phyloP scores from a whole-genome alignment of 1,139 yeast genomes.

The Sugiyamaella grinbergsii region DNA sequence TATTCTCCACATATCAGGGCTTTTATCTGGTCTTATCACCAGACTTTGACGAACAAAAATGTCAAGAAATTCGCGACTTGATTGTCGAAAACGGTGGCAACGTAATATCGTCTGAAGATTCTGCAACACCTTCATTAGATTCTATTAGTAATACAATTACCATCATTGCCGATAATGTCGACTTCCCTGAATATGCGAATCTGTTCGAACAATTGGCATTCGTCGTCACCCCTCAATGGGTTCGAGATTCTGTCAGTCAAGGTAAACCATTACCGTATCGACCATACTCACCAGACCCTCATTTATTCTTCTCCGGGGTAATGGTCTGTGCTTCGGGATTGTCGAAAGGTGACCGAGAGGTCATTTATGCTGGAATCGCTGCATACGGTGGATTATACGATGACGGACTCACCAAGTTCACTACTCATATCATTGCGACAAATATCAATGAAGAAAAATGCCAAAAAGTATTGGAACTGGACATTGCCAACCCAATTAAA shows the following conservation, averaged over 20 bases:
- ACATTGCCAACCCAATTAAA: slow-evolving; percentile 49
- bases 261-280: slow-evolving; percentile 50
- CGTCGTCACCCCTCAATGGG: slow-evolving; percentile 68
- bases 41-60: slow-evolving; percentile 16
- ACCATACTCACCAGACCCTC: slow-evolving; percentile 69
- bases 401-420: slow-evolving; percentile 63
- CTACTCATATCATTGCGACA: slow-evolving; percentile 75
- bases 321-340: slow-evolving; percentile 64
- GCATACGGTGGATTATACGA: slow-evolving; percentile 76
- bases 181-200: slow-evolving; percentile 57
- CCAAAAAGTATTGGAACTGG: slow-evolving; percentile 32
- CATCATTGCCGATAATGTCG: slow-evolving; percentile 56
- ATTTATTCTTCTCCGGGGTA: slow-evolving; percentile 60
- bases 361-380: slow-evolving; percentile 63
- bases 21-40: slow-evolving; percentile 18
- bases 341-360: slow-evolving; percentile 62
- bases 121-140: slow-evolving; percentile 13
- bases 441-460: slow-evolving; percentile 52
- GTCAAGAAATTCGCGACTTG: slow-evolving; percentile 17
- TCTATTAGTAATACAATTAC: slow-evolving; percentile 43
- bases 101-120: slow-evolving; percentile 1
- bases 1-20: slow-evolving; percentile 15
- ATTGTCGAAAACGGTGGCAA: slow-evolving; percentile 21
- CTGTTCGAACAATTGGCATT: slow-evolving; percentile 64
- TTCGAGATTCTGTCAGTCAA: slow-evolving; percentile 51